phyloP scores from a whole-genome alignment of 306 rosid genomes.

The Luffa acutangula region DNA sequence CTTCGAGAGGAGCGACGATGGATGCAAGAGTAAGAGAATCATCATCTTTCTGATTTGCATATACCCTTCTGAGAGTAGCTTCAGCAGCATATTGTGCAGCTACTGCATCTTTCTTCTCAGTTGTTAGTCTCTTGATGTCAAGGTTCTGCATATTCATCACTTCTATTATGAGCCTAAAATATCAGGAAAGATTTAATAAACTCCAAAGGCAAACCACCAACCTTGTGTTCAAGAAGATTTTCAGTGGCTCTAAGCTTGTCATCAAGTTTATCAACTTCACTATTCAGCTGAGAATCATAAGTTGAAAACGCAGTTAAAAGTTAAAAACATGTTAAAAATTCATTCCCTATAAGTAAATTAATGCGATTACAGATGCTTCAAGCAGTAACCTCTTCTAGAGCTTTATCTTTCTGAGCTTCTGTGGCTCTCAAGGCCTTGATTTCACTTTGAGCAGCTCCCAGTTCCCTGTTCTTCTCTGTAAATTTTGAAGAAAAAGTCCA shows the following conservation, averaged over 20 bases:
- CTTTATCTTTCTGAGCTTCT: constrained; percentile 72
- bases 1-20: constrained; percentile 75
- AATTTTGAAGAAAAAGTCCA: neutral
- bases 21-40: constrained; percentile 54
- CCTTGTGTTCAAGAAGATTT: constrained; percentile 66
- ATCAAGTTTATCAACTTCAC: constrained; percentile 37
- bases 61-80: constrained; percentile 67
- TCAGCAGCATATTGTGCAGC: constrained; percentile 91
- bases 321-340: neutral
- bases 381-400: constrained; percentile 61
- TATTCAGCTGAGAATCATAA: constrained; percentile 43
- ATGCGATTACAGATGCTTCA: neutral
- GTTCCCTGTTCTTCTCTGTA: constrained; percentile 57
- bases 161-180: neutral
- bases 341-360: neutral
- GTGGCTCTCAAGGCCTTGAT: constrained; percentile 62
- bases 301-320: neutral
- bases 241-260: constrained; percentile 38
- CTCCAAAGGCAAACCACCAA: constrained; percentile 2
- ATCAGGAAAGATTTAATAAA: neutral
- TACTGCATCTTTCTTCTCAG: constrained; percentile 72
- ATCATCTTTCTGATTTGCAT: constrained; percentile 57
- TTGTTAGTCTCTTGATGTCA: constrained; percentile 58
- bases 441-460: constrained; percentile 46
- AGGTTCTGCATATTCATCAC: constrained; percentile 45